Percentiles rank a stretch among this genome's conserved stretches.
Conservation (phyloP, 768 basidiomycete species). For the Artomyces pyxidatus region DNA sequence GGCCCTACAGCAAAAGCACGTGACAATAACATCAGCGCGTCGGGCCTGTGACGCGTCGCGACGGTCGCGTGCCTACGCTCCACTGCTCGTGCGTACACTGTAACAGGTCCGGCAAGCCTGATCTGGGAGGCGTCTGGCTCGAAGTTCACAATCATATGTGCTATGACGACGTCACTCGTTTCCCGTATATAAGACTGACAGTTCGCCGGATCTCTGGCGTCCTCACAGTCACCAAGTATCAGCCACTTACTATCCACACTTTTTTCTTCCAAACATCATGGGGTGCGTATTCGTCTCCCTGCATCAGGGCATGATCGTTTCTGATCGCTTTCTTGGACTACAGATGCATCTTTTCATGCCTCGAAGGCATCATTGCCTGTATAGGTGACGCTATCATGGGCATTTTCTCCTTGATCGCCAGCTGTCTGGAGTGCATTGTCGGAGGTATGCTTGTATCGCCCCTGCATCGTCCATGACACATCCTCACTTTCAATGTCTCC, state of each 20-base stretch:
- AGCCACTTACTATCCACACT: neutral
- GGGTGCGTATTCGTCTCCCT: neutral
- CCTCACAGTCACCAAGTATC: no score
- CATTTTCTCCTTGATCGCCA: conserved; percentile 31
- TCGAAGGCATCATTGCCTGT: conserved; percentile 26
- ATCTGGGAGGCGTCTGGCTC: no score
- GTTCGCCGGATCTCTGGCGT: no score
- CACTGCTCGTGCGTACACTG: no score
- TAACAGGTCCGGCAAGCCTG: no score
- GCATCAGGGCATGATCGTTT: neutral
- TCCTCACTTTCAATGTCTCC: conserved; percentile 1
- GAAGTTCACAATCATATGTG: no score
- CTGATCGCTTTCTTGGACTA: neutral
- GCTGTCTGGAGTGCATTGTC: conserved; percentile 40
- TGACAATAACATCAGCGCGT: no score
- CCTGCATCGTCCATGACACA: no score
- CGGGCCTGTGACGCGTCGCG: neutral
- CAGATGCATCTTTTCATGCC: conserved; percentile 11
- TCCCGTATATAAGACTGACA: neutral
- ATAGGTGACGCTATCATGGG: conserved; percentile 35
- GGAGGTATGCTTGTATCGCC: conserved; percentile 22
- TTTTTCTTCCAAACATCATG: neutral
- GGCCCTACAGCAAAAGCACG: neutral
- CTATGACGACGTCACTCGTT: neutral
- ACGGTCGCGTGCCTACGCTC: neutral